Evolutionary conservation across 495 filamentous ascomycete species (phyloP), one percentile per base, ranked within the genome.

Genomic region (Trichoderma parareesei): DNA sequence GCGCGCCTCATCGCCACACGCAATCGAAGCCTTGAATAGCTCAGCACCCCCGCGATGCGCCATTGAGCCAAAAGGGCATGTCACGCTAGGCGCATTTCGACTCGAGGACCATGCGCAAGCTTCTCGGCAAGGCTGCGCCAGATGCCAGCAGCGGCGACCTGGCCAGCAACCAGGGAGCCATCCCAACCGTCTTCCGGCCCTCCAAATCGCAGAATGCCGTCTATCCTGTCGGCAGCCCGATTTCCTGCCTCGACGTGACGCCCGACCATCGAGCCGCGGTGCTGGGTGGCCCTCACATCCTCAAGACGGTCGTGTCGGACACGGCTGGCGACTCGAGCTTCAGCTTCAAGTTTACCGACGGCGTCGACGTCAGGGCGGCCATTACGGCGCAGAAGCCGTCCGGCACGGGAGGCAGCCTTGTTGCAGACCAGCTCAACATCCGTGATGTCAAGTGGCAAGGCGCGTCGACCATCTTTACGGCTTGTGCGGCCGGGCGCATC

Each of bases 221-320:
- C 60, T 88, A 93, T 74, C 79, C 82, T 55, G 91, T 90, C 35
- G 84, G 88, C 53, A 83, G 87, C 33, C 85, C 90, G 18, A 89
- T 96, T 65, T 74, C 84, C 43, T 86, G 88, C 64, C 79, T 97
- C 68, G 92, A 93, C 74, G 85, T 87, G 64, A 94, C 91, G 27
- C 86, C 88, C 42, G 83, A 89, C 69, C 82, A 87, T 67, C 88
- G 86, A 60, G 85, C 88, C 74, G 92, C 88, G 53, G 83, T 96
- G 9, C 81, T 96, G 68, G 92, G 87, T 18, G 91, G 92, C 38
- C 85, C 87, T 66, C 88, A 95, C 68, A 86, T 95, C 57, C 84
- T 97, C 69, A 93, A 93, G 75, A 95, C 88, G 4, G 82, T 97
- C 66, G 83, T 80, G 46, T 37, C 41, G 33, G 41, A 42, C 35